Base-by-base conservation (phyloP, 1,139 yeast genomes). In the Blastobotrys aristatus region DNA sequence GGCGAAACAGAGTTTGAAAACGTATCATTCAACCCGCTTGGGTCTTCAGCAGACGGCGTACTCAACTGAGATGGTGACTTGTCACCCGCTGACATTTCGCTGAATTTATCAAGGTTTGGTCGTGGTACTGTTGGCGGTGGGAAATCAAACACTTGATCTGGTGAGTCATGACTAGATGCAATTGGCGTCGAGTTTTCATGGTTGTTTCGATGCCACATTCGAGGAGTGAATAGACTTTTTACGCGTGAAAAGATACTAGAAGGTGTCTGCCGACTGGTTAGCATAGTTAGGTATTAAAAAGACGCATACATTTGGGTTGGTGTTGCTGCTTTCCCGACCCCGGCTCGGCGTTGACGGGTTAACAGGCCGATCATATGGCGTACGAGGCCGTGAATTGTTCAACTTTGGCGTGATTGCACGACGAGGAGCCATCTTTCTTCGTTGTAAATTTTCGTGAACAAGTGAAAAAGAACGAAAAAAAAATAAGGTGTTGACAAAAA, bases 1-100 rank as follows among this genome's bases (percentile, higher is more conserved):
- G 77, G 77, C 17, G 69, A 63, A 14, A 3, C 29, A 8, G 48
- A 29, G 11, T 43, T 30, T 11, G 22, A 20, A 20, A 40, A 40
- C 3, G 43, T 40, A 24, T 16, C 33, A 10, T 26, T 17, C 13
- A 41, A 24, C 11, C 40, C 36, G 18, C 36, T 30, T 16, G 36
- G 36, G 38, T 32, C 37, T 6, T 14, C 21, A 21, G 52, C 30
- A 4, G 44, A 24, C 7, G 48, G 44, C 1, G 36, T 40, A 4
- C 31, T 32, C 29, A 16, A 22, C 14, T 7, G 10, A 4, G 50
- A 27, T 11, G 44, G 10, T 2, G 33, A 26, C 22, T 40, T 18
- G 8, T 24, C 7, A 4, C 21, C 32, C n/a, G 29, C 39, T 18
- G 33, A 32, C 6, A 41, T 38, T 18, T 49, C 50, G 24, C 30